Evolutionary conservation across 1,139 yeast species (phyloP), one percentile per base, ranked within the genome.

Genomic region (Zygoascus hellenicus): DNA sequence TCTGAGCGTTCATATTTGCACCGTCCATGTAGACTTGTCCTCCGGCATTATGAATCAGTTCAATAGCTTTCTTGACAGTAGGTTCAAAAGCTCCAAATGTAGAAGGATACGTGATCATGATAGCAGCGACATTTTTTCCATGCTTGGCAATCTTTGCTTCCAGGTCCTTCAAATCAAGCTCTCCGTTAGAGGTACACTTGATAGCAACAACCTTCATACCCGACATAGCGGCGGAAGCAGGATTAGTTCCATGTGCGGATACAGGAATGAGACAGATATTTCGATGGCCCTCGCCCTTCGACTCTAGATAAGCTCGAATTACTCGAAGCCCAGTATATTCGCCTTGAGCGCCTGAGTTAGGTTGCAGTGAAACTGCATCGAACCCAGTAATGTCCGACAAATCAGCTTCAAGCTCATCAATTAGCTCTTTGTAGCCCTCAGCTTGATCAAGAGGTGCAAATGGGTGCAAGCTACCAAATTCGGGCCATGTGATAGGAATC

Each of bases 1-100:
- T 96, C 69, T 92, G 98, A 0, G 98, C 98, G 65, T 92, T 92
- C 98, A 92, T 92, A 69, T 92, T 92, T 52, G 98, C 98, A 64
- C 98, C 98, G 68, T 92, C 98, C 70, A 92, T 75, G 70, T 92
- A 92, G 29, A 92, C 97, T 67, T 90, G 95, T 33, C 97, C 98
- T 49, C 98, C 98, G 59, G 81, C 67, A 34, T 69, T 62, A 67
- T 92, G 98, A 34, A 92, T 89, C 51, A 82, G 74, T 26, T 86
- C 87, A 59, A 89, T 85, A 31, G 97, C 97, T 46, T 75, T 73
- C 65, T 79, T 83, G 50, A 92, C 85, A 50, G 92, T 89, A 15
- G 96, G 96, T 68, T 90, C 98, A 61, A 88, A 92, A 54, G 90
- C 79, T 51, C 98, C 98, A 65, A 88, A 92, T 2, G 98, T 92